These are phyloP conservation scores for Venturiaceae sp. DNA, from an alignment of 2,329 filamentous ascomycete species.

Conservation along the genomic window DNA sequence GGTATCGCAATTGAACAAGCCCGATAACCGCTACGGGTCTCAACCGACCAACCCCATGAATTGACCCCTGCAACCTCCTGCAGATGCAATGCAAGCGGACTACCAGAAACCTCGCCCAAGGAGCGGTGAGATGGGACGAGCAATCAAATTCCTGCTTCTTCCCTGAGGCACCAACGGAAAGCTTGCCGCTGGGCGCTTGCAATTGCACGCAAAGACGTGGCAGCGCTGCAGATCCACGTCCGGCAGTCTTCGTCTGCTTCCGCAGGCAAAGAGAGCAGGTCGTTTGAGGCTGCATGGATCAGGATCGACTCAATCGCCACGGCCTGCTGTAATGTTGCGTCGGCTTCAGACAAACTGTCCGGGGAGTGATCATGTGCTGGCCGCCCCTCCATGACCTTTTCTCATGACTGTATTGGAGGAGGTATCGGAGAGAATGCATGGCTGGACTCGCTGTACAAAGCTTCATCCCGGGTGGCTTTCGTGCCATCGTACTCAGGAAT, in stretches of 20 bases:
- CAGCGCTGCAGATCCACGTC: background rate
- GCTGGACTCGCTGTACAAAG: background rate
- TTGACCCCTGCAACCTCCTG: conserved; percentile 1
- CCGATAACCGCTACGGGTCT: background rate
- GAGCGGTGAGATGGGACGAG: background rate
- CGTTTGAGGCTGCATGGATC: background rate
- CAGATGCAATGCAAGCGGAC: background rate
- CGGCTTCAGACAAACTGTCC: background rate
- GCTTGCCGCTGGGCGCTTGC: background rate
- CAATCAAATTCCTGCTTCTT: background rate
- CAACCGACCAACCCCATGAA: conserved; percentile 1
- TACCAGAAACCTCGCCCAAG: background rate
- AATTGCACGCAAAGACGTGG: background rate
- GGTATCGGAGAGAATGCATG: background rate
- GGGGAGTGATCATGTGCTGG: background rate
- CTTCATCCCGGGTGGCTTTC: background rate
- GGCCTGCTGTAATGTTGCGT: background rate
- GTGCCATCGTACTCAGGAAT: background rate
- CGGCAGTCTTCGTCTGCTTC: background rate
- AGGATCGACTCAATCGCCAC: background rate
- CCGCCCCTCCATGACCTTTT: background rate
- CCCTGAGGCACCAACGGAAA: background rate
- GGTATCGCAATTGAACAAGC: background rate
- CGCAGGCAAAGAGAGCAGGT: background rate
- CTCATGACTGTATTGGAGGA: background rate